Base-by-base conservation (phyloP, 495 filamentous ascomycete genomes). In the Acidomyces sp. region DNA sequence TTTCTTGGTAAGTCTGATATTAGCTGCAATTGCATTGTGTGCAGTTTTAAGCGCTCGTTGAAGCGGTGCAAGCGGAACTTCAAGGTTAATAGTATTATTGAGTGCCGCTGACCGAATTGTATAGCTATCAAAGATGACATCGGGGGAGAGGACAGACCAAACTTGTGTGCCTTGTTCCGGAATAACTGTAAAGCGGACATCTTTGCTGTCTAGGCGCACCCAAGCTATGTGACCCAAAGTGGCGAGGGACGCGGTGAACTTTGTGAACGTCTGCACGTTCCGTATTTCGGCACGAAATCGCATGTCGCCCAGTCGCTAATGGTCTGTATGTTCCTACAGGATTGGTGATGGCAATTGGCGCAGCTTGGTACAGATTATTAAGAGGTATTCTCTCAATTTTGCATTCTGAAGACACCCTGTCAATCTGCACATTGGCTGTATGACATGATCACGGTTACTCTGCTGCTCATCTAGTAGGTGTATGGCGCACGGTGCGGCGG, bases 101-200 rank as follows among this genome's bases (percentile, higher is more conserved):
- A 53, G 65, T 46, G 77, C 78, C 49, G 80, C 82, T 51, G 85
- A 90, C 60, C 93, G 77, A 49, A 96, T 71, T 46, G 70, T 71
- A 67, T 93, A 95, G 55, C 77, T 73, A 28, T 90, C 82, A 62
- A 96, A 95, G 49, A 97, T 82, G 43, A 78, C 74, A 51, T 90
- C 81, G 40, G 60, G 62, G 1, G 55, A 49, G 1, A 66, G 46
- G 9, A 64, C 62, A 21, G 55, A 82, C 90, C 92, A 97, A 22
- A 96, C 90, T 69, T 95, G 86, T 9, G 85, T 85, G 17, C 90
- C 85, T 52, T 80, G 77, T 49, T 94, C 86, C 4, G 86, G 85
- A 47, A 94, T 86, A 55, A 93, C 80, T 41, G 92, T 95, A 66
- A 97, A 93, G 49, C 85, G 85, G 41, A 93, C 72, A 16, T 78